A percentile compares a stretch with the other conserved stretches of the same genome.
Evolutionary conservation across 768 basidiomycete genomes (phyloP).

Genomic region (Leccinum aurantiacum): DNA sequence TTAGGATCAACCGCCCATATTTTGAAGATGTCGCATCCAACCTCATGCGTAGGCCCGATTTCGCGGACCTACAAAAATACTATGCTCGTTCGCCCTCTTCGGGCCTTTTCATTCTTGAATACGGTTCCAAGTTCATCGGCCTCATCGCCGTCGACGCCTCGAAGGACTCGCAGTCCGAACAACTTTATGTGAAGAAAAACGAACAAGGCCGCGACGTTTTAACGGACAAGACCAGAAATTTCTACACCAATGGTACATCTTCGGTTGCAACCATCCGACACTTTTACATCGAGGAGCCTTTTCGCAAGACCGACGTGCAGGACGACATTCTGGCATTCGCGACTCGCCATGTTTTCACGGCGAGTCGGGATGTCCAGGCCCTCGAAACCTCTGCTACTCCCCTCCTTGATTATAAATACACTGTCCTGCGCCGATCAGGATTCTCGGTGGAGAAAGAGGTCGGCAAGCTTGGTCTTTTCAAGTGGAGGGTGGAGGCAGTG

Average conservation of each 20-base stretch:
- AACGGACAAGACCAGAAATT: slow-evolving; percentile 13
- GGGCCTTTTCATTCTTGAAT: slow-evolving; percentile 71
- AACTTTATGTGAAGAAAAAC: slow-evolving; percentile 24
- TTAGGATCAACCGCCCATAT: slow-evolving; percentile 67
- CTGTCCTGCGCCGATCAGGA: slow-evolving; percentile 44
- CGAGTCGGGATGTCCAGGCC: slow-evolving; percentile 39
- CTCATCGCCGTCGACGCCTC: slow-evolving; percentile 71
- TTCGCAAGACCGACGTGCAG: slow-evolving; percentile 56
- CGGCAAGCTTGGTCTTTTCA: slow-evolving; percentile 50
- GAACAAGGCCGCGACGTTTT: slow-evolving; percentile 15
- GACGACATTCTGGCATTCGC: slow-evolving; percentile 66
- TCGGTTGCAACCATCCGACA: slow-evolving; percentile 67
- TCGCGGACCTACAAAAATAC: slow-evolving; percentile 49
- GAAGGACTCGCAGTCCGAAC: slow-evolving; percentile 36
- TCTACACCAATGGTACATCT: slow-evolving; percentile 38
- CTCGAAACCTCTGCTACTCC: slow-evolving; percentile 51
- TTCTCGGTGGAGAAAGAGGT: slow-evolving; percentile 48
- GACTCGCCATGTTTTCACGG: slow-evolving; percentile 54
- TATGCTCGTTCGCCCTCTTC: slow-evolving; percentile 64
- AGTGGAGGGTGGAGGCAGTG: slow-evolving; percentile 53
- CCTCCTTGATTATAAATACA: slow-evolving; percentile 50
- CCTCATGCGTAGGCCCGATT: slow-evolving; percentile 55
- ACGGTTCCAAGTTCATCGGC: slow-evolving; percentile 57
- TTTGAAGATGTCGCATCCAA: slow-evolving; percentile 58
- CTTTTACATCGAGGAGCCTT: slow-evolving; percentile 69